Percentiles rank a stretch among this genome's conserved stretches.
phyloP scores from a whole-genome alignment of 2,329 filamentous ascomycete species.

The Aspergillus aculeatinus region DNA sequence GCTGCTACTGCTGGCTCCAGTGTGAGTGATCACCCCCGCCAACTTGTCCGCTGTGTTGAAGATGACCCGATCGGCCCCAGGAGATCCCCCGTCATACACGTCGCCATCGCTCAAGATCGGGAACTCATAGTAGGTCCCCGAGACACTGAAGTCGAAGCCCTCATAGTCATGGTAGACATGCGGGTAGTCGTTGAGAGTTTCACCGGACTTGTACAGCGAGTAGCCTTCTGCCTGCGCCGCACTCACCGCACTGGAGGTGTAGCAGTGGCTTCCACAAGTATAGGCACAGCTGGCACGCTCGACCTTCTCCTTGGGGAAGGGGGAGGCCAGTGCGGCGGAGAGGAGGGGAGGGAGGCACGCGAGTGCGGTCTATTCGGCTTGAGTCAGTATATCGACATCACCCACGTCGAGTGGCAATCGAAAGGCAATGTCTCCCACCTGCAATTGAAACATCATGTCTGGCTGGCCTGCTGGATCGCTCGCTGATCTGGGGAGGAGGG shows the following conservation, averaged over 20 bases:
- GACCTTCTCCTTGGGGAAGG: slow-evolving; percentile 24
- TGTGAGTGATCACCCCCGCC: slow-evolving; percentile 68
- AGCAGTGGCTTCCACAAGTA: slow-evolving; percentile 56
- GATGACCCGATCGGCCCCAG: slow-evolving; percentile 66
- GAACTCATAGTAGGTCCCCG: slow-evolving; percentile 64
- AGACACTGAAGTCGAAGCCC: slow-evolving; percentile 59
- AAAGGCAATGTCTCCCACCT: neutral
- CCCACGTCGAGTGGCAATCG: too few species aligned
- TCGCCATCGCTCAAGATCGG: slow-evolving; percentile 53
- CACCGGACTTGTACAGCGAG: slow-evolving; percentile 46
- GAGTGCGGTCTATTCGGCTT: slow-evolving; percentile 9
- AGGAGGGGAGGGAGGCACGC: slow-evolving; percentile 22
- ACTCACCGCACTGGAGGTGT: slow-evolving; percentile 51
- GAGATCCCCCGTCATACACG: slow-evolving; percentile 59
- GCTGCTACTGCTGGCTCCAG: slow-evolving; percentile 59
- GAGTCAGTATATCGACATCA: neutral
- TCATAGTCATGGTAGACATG: slow-evolving; percentile 64
- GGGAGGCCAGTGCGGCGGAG: slow-evolving; percentile 25
- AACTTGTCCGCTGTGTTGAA: slow-evolving; percentile 58
- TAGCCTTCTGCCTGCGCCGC: slow-evolving; percentile 55
- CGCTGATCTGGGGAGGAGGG: too few species aligned
- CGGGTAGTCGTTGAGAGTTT: slow-evolving; percentile 51
- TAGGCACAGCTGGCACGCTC: slow-evolving; percentile 46
- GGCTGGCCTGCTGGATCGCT: too few species aligned
- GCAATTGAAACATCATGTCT: neutral